Base-by-base conservation (phyloP, 2,329 filamentous ascomycete genomes). In the Aspergillus ochraceus region DNA sequence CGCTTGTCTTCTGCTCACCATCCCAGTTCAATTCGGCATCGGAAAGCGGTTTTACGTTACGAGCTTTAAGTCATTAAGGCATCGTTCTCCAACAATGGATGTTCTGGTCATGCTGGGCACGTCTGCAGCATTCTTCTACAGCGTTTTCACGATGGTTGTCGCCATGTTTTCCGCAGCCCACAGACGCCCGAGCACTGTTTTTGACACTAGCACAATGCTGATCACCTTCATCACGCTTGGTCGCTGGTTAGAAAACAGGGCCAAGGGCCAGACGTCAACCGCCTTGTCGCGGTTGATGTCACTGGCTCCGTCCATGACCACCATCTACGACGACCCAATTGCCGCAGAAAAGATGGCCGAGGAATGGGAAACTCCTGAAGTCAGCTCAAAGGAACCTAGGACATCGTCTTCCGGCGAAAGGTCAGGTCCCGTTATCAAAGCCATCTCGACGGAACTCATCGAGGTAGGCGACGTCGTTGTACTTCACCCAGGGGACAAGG, bases 171-270 rank as follows among this genome's bases (percentile, higher is more conserved):
- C 86, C n/a, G 80, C 86, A 22, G 90, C 92, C 6, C 92, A 98
- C 72, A 85, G 83, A 2, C 86, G 91, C 52, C 95, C 95, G 0
- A 88, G 87, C 64, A 97, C 92, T 2, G 90, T 97, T 17, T 99
- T 99, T 70, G 95, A 99, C 72, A 99, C 95, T 1, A 97, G 93
- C 77, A 97, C 92, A 22, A 99, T 98, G 95, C 83, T 99, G 54
- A 93, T 99, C 74, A 97, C 92, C 0, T 98, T 99, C 73, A 92
- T 97, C 74, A 92, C 90, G 1, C 79, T 99, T 2, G 92, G 95
- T 4, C 88, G 95, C 39, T 99, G 90, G 79, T 79, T 99, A 19
- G 95, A 99, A 77, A 99, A 98, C 73, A 83, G 88, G 19, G 95
- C 95, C 55, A 99, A 98, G 79, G 95, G 95, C 0, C 91, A 98